Base-by-base conservation (phyloP, 768 basidiomycete species). In the Amyloporia xantha region DNA sequence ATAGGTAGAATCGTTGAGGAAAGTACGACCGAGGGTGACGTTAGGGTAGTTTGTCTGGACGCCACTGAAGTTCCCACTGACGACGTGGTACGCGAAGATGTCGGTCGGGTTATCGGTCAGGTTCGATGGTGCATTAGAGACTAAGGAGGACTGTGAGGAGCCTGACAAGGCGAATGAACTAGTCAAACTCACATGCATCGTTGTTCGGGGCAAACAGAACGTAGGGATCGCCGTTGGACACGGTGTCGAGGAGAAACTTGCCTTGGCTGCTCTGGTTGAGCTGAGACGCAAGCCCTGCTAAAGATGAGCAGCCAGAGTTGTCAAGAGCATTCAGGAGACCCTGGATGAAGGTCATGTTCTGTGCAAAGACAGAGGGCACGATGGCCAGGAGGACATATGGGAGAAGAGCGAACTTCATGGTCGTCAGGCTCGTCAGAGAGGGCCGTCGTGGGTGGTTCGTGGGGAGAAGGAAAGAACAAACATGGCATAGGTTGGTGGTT, bases 21-120 rank as follows among this genome's bases (percentile, higher is more conserved):
- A 66, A 0, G 85, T 82, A 35, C 81, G 75, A 1, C 80, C 82
- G 47, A 89, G 64, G 0, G 84, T 85, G 53, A 73, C 69, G 55
- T 76, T 78, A 1, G 84, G 82, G 49, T 66, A 75, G 13, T 65
- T 61, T 10, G 66, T 64, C n/a, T 72, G 67, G 9, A 65, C 51
- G 4, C 72, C 68, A 37, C 66, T 50, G 61, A 80, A 74, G 51
- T 78, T 68, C 21, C 81, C 79, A 41, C 70, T 56, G 6, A 83
- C 67, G 52, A 82, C 62, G 60, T 83, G 82, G 60, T 82, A 83
- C 4, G 78, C 66, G 33, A 84, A 52, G 36, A 77, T 63, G 52
- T 79, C 66, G 35, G 76, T 71, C 10, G 84, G 57, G 50, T 76
- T 68, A 37, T 58, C 54, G 0, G 62, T 64, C 52, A 63, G 66